These are phyloP conservation scores for Jacaranda mimosifolia DNA, from an alignment of 257 asterid genomes.

Conservation along the genomic window DNA sequence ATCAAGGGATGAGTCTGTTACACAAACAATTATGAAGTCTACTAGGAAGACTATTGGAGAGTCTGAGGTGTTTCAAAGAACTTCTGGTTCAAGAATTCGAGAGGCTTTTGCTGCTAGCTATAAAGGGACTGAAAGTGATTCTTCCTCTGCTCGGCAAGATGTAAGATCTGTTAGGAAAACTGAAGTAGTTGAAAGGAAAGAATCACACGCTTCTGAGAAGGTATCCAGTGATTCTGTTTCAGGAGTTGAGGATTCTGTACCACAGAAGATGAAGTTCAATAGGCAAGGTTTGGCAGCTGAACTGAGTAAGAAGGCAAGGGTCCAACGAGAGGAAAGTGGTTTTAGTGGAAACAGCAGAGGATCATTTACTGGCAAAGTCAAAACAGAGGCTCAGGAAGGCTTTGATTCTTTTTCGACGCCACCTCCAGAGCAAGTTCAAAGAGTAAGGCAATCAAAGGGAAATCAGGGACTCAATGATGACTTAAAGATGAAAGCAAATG, in stretches of 20 bases:
- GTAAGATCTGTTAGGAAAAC: slow-evolving; percentile 44
- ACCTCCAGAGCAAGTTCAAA: slow-evolving; percentile 55
- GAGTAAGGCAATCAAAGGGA: slow-evolving; percentile 62
- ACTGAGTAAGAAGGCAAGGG: slow-evolving; percentile 47
- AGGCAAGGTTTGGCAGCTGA: slow-evolving; percentile 46
- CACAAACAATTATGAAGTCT: slow-evolving; percentile 45
- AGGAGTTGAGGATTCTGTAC: slow-evolving; percentile 51
- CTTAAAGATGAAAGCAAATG: slow-evolving; percentile 73
- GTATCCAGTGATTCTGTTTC: slow-evolving; percentile 43
- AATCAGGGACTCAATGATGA: slow-evolving; percentile 75
- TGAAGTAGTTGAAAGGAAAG: slow-evolving; percentile 49
- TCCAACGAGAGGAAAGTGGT: slow-evolving; percentile 38
- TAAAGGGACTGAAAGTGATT: slow-evolving; percentile 53
- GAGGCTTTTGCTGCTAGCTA: slow-evolving; percentile 57
- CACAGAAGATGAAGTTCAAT: slow-evolving; percentile 43
- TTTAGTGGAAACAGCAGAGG: slow-evolving; percentile 41
- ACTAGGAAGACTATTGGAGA: slow-evolving; percentile 49
- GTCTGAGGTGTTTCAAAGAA: slow-evolving; percentile 47
- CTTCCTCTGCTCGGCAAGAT: slow-evolving; percentile 52
- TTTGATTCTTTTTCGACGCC: slow-evolving; percentile 51
- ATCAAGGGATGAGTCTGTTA: slow-evolving; percentile 43
- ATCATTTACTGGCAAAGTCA: slow-evolving; percentile 39
- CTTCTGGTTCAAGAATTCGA: slow-evolving; percentile 56
- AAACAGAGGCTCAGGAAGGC: slow-evolving; percentile 42
- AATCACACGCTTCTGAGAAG: slow-evolving; percentile 43